Base-by-base conservation (phyloP, 2,329 filamentous ascomycete genomes). In the Aspergillus transmontanensis region DNA sequence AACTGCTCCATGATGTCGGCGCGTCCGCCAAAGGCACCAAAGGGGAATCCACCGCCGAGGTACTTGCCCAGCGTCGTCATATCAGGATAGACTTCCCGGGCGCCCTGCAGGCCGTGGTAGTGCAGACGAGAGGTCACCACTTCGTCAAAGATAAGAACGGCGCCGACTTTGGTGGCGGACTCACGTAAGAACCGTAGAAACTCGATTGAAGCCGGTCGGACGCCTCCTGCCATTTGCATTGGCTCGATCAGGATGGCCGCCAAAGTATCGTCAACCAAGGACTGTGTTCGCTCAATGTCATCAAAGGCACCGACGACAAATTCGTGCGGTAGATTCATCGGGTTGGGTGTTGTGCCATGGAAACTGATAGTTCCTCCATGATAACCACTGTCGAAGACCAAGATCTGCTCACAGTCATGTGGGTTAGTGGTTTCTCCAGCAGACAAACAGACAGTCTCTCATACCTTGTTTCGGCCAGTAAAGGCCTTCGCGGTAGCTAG, bases 111-210 rank as follows among this genome's bases (percentile, higher is more conserved):
- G 0, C 89, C 88, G 7, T 81, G 76, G 1, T 78, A 78, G 21
- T 80, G 75, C 32, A 90, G 75, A 2, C 89, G 82, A 4, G 86
- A 89, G 0, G 89, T 90, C 84, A 90, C 89, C 6, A 92, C 89
- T 75, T 92, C 90, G 72, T 92, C 90, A 16, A 90, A 78, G 41
- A 92, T 87, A 66, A 92, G 83, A 0, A 92, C 64, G 0, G 86
- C 85, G 1, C 84, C 84, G 0, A 79, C 75, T 70, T 82, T 76
- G 34, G 75, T 77, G 1, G 86, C 83, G 6, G 80, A 77, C 0
- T 79, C 73, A 51, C 84, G 83, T 5, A 90, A 75, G 1, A 79
- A 80, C 12, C 73, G 64, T 30, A 90, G 73, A 66, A 90, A 91
- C 21, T 81, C 81, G 1, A 56, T 58, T 0, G 76, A 79, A 0